Conservation (phyloP, 495 filamentous ascomycete genomes). For the Oidiodendron maius region DNA sequence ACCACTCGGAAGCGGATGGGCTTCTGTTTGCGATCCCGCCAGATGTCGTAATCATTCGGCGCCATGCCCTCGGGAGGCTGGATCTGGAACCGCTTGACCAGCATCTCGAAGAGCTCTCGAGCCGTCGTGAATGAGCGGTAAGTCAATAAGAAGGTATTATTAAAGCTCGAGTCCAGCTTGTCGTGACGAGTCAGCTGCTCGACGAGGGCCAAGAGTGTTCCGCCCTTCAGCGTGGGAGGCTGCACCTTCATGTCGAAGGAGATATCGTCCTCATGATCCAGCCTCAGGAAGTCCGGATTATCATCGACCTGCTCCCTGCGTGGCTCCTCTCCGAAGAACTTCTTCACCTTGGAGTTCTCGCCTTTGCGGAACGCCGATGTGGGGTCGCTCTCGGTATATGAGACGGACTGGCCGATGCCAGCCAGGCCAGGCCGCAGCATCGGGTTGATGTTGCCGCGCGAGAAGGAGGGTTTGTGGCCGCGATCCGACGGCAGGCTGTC, state of each 20-base stretch:
- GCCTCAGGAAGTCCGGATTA: conserved; percentile 77
- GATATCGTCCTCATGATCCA: conserved; percentile 87
- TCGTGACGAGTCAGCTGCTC: conserved; percentile 95
- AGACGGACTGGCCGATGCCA: conserved; percentile 49
- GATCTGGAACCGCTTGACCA: conserved; percentile 84
- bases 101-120: conserved; percentile 82
- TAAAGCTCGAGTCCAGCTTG: conserved; percentile 90
- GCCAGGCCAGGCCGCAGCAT: conserved; percentile 17
- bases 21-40: conserved; percentile 92
- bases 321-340: conserved; percentile 80
- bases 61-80: conserved; percentile 85
- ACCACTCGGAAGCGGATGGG: conserved; percentile 92
- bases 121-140: conserved; percentile 94
- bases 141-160: conserved; percentile 94
- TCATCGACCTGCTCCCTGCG: conserved; percentile 49
- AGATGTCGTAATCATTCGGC: conserved; percentile 71
- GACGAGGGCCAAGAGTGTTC: conserved; percentile 83
- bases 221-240: conserved; percentile 73
- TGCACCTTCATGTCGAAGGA: conserved; percentile 77
- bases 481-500: conserved; percentile 41
- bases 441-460: conserved; percentile 24
- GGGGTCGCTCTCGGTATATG: conserved; percentile 59
- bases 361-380: conserved; percentile 56
- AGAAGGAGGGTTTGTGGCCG: conserved; percentile 39
- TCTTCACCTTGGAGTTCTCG: conserved; percentile 75